A percentile compares a stretch with the other conserved stretches of the same genome.
Evolutionary conservation across 2,329 filamentous ascomycete species (phyloP).

Genomic region (Nothophoma quercina): DNA sequence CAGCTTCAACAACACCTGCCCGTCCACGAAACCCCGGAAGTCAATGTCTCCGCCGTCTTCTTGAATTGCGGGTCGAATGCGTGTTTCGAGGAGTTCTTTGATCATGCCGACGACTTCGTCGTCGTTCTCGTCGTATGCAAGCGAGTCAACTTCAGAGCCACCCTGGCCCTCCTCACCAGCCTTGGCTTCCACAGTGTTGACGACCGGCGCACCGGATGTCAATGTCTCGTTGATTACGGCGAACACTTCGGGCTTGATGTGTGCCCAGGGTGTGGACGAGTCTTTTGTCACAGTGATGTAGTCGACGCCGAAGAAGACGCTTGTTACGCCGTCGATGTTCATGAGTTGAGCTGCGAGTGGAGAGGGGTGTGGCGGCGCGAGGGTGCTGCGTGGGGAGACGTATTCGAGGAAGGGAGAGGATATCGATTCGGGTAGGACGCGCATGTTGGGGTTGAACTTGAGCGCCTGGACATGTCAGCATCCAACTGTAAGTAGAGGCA

Average conservation of each 20-base stretch:
- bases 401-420: constrained; percentile 88
- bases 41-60: constrained; percentile 98
- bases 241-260: constrained; percentile 95
- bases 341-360: constrained; percentile 89
- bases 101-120: constrained; percentile 97
- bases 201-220: constrained; percentile 81
- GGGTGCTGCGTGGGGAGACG: constrained; percentile 83
- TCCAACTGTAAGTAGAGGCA: not conserved
- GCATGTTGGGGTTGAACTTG: constrained; percentile 94
- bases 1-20: constrained; percentile 84
- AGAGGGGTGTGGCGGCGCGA: constrained; percentile 87
- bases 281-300: constrained; percentile 98
- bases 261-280: constrained; percentile 86
- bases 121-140: constrained; percentile 88
- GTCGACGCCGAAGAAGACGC: constrained; percentile 91
- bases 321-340: constrained; percentile 92
- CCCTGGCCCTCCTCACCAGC: constrained; percentile 59
- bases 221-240: constrained; percentile 92
- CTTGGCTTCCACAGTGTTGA: constrained; percentile 72
- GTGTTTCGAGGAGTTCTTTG: constrained; percentile 93
- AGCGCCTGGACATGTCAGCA: constrained; percentile 62
- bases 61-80: constrained; percentile 94
- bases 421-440: constrained; percentile 78
- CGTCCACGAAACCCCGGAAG: constrained; percentile 86
- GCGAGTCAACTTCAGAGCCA: constrained; percentile 67